Conservation (phyloP, 352 stramenopile genomes). For the Phytophthora pistaciae region DNA sequence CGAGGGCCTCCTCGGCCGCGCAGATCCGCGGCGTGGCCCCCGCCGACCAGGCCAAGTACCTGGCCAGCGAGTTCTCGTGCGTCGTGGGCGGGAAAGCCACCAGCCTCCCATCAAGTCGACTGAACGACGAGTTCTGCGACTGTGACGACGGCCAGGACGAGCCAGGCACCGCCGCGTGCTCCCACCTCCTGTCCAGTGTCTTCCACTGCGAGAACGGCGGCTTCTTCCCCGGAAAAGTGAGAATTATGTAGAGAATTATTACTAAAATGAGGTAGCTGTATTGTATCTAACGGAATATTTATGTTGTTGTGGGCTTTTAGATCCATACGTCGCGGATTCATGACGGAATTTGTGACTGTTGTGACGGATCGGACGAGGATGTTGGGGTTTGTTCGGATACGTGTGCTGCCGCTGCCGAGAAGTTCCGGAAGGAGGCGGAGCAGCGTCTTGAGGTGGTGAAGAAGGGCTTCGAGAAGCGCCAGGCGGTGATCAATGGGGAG, state of each 20-base stretch:
- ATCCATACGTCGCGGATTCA: constrained; percentile 88
- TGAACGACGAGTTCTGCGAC: constrained; percentile 97
- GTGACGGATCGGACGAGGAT: constrained; percentile 95
- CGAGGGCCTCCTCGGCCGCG: not conserved
- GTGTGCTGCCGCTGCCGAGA: constrained; percentile 49
- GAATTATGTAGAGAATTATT: not conserved
- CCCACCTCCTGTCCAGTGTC: constrained; percentile 50
- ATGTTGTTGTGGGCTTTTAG: constrained; percentile 22
- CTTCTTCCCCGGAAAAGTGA: constrained; percentile 65
- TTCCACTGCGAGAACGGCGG: constrained; percentile 85
- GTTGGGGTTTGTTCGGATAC: constrained; percentile 53
- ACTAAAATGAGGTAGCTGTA: no score
- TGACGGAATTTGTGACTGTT: constrained; percentile 98
- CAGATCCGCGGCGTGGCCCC: constrained; percentile 57
- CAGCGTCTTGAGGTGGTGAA: constrained; percentile 49
- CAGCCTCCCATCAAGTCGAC: constrained; percentile 43
- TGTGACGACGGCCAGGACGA: constrained; percentile 93
- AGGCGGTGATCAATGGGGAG: constrained; percentile 47
- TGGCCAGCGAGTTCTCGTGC: constrained; percentile 39
- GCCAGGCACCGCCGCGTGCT: constrained; percentile 85
- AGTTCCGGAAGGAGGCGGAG: constrained; percentile 45
- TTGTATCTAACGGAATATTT: no score
- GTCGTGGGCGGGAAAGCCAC: constrained; percentile 35
- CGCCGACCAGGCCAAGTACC: constrained; percentile 37
- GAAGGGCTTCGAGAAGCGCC: constrained; percentile 57